phyloP scores from a whole-genome alignment of 495 filamentous ascomycete genomes.

The Aspergillus biplanus region DNA sequence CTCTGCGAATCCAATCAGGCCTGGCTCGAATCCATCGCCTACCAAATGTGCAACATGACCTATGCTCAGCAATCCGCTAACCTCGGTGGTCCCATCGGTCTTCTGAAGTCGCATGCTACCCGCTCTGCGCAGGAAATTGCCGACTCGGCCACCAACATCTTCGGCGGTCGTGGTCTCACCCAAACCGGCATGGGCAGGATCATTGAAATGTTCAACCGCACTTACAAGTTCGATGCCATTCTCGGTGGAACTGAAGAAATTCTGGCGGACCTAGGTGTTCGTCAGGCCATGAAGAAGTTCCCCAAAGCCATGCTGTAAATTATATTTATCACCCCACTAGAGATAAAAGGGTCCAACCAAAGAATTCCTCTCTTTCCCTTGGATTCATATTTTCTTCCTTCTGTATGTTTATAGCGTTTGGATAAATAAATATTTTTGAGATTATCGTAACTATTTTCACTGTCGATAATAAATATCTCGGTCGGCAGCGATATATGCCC shows the following conservation, averaged over 20 bases:
- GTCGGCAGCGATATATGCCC: no score
- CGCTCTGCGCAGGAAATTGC: conserved; percentile 80
- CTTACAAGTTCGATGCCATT: conserved; percentile 90
- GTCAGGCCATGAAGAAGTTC: conserved; percentile 81
- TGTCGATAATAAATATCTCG: neutral
- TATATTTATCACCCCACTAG: neutral
- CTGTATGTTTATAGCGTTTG: neutral
- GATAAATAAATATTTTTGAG: neutral
- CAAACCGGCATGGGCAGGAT: conserved; percentile 81
- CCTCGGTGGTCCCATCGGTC: conserved; percentile 79
- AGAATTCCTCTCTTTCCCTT: neutral
- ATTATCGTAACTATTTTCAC: neutral
- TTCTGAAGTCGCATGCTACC: conserved; percentile 80
- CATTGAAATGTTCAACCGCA: conserved; percentile 80
- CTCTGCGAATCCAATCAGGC: conserved; percentile 79
- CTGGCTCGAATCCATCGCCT: conserved; percentile 82
- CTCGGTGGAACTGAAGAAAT: conserved; percentile 86
- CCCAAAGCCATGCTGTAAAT: conserved; percentile 78
- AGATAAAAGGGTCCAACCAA: neutral
- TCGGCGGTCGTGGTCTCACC: conserved; percentile 79
- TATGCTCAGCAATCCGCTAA: conserved; percentile 77
- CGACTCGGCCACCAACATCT: conserved; percentile 83
- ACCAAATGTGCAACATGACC: conserved; percentile 87
- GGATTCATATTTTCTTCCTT: neutral
- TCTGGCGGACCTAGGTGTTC: conserved; percentile 77